Evolutionary conservation across 2,329 filamentous ascomycete genomes (phyloP).

Genomic region (Botrytis cinerea): DNA sequence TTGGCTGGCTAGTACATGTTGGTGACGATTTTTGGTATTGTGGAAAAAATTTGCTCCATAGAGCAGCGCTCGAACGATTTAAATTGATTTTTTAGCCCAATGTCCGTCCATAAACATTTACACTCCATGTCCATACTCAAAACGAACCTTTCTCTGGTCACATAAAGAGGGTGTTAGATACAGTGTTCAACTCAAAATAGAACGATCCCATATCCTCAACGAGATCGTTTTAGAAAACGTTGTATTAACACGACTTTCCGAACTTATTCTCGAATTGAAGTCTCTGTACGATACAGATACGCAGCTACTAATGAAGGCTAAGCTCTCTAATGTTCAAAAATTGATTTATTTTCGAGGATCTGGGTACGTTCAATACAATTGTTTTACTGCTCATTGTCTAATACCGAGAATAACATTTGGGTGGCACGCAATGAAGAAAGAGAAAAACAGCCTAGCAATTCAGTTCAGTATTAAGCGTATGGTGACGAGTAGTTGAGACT

Average conservation of each 20-base stretch:
- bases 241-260: not conserved
- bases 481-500: not conserved
- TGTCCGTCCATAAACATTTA: not conserved
- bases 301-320: slow-evolving; percentile 27
- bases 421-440: slow-evolving; percentile 24
- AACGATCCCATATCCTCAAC: not conserved
- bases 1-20: not conserved
- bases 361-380: slow-evolving; percentile 23
- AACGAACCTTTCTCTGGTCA: too few species aligned
- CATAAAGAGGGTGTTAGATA: not conserved
- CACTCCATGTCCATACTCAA: too few species aligned
- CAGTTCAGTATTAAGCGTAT: not conserved
- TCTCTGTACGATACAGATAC: slow-evolving; percentile 13
- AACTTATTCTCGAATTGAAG: not conserved
- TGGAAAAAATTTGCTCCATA: not conserved
- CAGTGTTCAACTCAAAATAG: not conserved
- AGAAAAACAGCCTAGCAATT: slow-evolving; percentile 21
- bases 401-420: not conserved
- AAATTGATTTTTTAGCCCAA: not conserved
- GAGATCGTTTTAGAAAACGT: not conserved
- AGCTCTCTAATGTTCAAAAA: slow-evolving; percentile 23
- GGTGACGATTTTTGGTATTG: not conserved
- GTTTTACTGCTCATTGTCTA: slow-evolving; percentile 21
- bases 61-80: not conserved
- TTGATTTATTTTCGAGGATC: slow-evolving; percentile 15